Evolutionary conservation across 2,329 filamentous ascomycete genomes (phyloP).

Genomic region (Fusarium decemcellulare): DNA sequence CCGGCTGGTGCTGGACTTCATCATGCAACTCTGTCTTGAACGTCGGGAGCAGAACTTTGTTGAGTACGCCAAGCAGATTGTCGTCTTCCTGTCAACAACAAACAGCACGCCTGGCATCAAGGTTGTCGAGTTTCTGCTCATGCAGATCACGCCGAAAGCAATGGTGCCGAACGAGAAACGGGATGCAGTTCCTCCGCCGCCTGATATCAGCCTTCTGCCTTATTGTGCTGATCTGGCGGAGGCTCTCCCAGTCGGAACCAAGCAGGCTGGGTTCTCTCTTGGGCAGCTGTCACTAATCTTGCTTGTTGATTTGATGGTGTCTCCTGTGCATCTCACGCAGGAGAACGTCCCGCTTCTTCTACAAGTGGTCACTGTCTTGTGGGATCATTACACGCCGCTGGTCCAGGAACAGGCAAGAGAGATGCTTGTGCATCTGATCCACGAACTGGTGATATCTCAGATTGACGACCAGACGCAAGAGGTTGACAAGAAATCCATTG

Average conservation of each 20-base stretch:
- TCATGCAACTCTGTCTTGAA: slow-evolving; percentile 94
- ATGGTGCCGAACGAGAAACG: slow-evolving; percentile 94
- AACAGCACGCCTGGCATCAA: slow-evolving; percentile 82
- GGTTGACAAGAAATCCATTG: slow-evolving; percentile 79
- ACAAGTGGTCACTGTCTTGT: slow-evolving; percentile 92
- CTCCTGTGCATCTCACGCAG: slow-evolving; percentile 83
- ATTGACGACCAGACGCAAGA: slow-evolving; percentile 78
- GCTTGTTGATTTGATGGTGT: slow-evolving; percentile 95
- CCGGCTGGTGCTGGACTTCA: slow-evolving; percentile 93
- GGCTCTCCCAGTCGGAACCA: slow-evolving; percentile 88
- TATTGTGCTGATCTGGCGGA: slow-evolving; percentile 90
- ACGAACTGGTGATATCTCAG: slow-evolving; percentile 88
- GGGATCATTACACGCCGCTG: slow-evolving; percentile 96
- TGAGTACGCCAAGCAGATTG: slow-evolving; percentile 97
- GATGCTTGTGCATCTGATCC: slow-evolving; percentile 97
- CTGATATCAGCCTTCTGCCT: slow-evolving; percentile 81
- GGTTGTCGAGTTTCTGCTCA: slow-evolving; percentile 92
- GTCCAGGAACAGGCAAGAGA: slow-evolving; percentile 97
- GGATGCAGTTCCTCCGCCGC: slow-evolving; percentile 76
- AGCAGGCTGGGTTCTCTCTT: slow-evolving; percentile 90
- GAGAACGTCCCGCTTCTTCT: slow-evolving; percentile 89
- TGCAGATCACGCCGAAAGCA: slow-evolving; percentile 94
- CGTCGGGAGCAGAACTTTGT: slow-evolving; percentile 98
- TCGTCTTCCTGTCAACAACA: slow-evolving; percentile 93
- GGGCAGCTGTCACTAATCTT: slow-evolving; percentile 95